Evolutionary conservation across 1,139 yeast species (phyloP).

Genomic region (Debaryomyces sp.): DNA sequence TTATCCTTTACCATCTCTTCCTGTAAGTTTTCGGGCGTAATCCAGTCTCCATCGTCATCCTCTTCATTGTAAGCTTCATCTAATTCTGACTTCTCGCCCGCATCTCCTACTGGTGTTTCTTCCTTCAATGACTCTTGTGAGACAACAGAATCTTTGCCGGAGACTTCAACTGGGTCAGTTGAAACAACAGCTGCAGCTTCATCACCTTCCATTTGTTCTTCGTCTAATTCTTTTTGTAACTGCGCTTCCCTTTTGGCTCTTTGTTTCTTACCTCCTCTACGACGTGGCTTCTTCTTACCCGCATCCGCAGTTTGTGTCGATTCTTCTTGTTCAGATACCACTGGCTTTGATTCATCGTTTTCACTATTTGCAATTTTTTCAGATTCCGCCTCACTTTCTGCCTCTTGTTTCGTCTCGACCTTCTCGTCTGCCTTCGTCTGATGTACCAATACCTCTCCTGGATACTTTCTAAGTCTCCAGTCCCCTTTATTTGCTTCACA

Average conservation of each 20-base stretch:
- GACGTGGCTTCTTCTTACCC: constrained; percentile 45
- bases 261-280: constrained; percentile 68
- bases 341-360: constrained; percentile 13
- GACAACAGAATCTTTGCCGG: constrained; percentile 8
- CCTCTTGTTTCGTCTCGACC: constrained; percentile 24
- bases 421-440: constrained; percentile 11
- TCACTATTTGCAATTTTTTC: constrained; percentile 13
- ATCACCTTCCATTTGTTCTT: constrained; percentile 13
- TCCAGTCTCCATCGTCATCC: constrained; percentile 94
- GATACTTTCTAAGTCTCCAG: constrained; percentile 67
- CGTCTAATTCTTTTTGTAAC: constrained; percentile 26
- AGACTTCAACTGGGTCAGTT: constrained; percentile 4
- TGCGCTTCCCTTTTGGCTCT: constrained; percentile 55
- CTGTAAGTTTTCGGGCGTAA: constrained; percentile 80
- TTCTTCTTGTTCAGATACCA: constrained; percentile 20
- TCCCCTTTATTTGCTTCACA: constrained; percentile 69
- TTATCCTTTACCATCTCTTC: constrained; percentile 70
- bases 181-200: constrained; percentile 11
- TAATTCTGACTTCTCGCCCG: constrained; percentile 12
- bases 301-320: constrained; percentile 8
- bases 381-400: constrained; percentile 22
- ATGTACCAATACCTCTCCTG: constrained; percentile 55
- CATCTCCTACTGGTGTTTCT: constrained; percentile 7
- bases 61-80: constrained; percentile 55
- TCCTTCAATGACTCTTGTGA: constrained; percentile 5